These are phyloP conservation scores for Kazachstania africana DNA, from an alignment of 805 yeast genomes.

Conservation along the genomic window DNA sequence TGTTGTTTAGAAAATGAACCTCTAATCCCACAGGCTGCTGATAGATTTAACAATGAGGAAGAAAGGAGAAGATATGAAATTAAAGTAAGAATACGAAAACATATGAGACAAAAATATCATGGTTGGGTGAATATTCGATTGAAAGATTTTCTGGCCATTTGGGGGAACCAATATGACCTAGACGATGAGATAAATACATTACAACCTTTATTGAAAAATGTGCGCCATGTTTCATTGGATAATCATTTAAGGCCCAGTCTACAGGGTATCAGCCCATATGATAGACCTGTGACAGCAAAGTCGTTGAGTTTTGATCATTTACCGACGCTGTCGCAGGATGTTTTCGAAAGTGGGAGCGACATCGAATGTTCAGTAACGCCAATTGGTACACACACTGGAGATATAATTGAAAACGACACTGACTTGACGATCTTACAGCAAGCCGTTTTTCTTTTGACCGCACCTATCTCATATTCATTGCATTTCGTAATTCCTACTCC, in stretches of 20 bases:
- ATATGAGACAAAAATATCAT: conserved; percentile 15
- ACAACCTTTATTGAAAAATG: not conserved
- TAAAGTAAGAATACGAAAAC: conserved; percentile 12
- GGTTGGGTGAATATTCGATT: conserved; percentile 20
- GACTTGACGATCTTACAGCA: too few species aligned
- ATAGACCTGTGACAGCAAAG: not conserved
- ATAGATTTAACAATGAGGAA: conserved; percentile 10
- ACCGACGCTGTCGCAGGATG: too few species aligned
- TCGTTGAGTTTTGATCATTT: not conserved
- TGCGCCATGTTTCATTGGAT: not conserved
- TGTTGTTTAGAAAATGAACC: too few species aligned
- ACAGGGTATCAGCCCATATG: not conserved
- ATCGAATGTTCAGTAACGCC: too few species aligned
- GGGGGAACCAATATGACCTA: conserved; percentile 16
- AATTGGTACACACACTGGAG: too few species aligned
- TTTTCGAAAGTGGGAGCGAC: too few species aligned
- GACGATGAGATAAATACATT: conserved; percentile 1
- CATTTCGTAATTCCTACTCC: too few species aligned
- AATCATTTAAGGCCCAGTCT: not conserved
- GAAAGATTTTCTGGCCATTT: conserved; percentile 18
- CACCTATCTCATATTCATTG: too few species aligned
- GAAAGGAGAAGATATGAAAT: conserved; percentile 10
- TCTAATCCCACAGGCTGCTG: too few species aligned
- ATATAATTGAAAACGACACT: too few species aligned
- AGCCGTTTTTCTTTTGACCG: too few species aligned